These are phyloP conservation scores for Citrus mangshanensis DNA, from an alignment of 345 rosid species.

Conservation along the genomic window DNA sequence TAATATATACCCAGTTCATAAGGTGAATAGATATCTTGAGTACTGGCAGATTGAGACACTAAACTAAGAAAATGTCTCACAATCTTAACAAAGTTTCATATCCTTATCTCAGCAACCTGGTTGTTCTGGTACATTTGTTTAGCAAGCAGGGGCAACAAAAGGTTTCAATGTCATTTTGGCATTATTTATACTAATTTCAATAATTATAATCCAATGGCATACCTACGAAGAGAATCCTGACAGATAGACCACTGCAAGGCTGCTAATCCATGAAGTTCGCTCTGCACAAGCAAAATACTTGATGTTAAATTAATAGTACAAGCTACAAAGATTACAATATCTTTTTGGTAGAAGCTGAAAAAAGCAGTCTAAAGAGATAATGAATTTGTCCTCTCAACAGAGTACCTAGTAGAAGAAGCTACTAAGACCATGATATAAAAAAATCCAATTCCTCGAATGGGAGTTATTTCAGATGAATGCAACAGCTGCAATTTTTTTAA, in stretches of 20 bases:
- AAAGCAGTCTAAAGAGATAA: background rate
- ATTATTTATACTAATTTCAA: background rate
- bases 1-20: background rate
- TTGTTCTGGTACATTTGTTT: background rate
- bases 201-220: background rate
- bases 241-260: slow-evolving; percentile 96
- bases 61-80: background rate
- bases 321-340: background rate
- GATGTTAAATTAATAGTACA: background rate
- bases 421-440: background rate
- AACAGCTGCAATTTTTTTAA: background rate
- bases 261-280: slow-evolving; percentile 87
- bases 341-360: background rate
- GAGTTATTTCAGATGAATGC: background rate
- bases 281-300: slow-evolving; percentile 40
- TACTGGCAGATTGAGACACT: background rate
- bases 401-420: background rate
- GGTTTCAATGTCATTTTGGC: background rate
- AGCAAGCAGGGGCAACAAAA: background rate
- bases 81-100: background rate
- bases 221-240: slow-evolving; percentile 83
- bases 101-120: background rate
- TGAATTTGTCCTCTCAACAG: background rate
- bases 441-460: background rate
- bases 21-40: background rate